Evolutionary conservation across 2,329 filamentous ascomycete genomes (phyloP).

Genomic region (Madurella fahalii): DNA sequence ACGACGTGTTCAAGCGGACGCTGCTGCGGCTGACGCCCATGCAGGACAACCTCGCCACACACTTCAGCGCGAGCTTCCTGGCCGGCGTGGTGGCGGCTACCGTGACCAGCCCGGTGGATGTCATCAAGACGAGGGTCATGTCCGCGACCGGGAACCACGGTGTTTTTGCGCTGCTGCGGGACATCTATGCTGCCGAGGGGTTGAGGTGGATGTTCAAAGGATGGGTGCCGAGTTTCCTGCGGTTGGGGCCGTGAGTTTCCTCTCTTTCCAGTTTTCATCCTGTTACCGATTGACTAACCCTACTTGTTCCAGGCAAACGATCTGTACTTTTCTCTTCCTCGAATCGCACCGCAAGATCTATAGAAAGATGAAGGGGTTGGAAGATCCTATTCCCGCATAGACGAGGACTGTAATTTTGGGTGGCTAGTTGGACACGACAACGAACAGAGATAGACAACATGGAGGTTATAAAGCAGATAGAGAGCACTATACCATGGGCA

Average conservation of each 20-base stretch:
- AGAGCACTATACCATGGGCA: not conserved
- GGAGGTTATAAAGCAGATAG: not conserved
- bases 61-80: slow-evolving; percentile 72
- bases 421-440: slow-evolving; percentile 22
- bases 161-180: slow-evolving; percentile 56
- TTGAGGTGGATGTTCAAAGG: slow-evolving; percentile 83
- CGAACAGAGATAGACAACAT: slow-evolving; percentile 2
- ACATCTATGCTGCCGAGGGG: slow-evolving; percentile 68
- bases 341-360: slow-evolving; percentile 83
- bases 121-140: slow-evolving; percentile 88
- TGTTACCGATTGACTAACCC: slow-evolving; percentile 9
- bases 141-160: slow-evolving; percentile 48
- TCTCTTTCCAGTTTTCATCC: not conserved
- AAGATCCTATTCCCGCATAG: slow-evolving; percentile 28
- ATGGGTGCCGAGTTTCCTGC: slow-evolving; percentile 74
- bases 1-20: slow-evolving; percentile 74
- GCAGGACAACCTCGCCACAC: slow-evolving; percentile 67
- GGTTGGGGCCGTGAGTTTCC: slow-evolving; percentile 56
- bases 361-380: slow-evolving; percentile 48
- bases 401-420: slow-evolving; percentile 14
- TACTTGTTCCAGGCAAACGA: slow-evolving; percentile 59
- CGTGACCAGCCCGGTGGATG: slow-evolving; percentile 79
- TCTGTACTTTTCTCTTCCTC: slow-evolving; percentile 80
- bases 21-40: slow-evolving; percentile 64
- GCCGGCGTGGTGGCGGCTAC: slow-evolving; percentile 82